These are phyloP conservation scores for Musa itinerans DNA, from an alignment of 176 grass and related monocot species.

Conservation along the genomic window DNA sequence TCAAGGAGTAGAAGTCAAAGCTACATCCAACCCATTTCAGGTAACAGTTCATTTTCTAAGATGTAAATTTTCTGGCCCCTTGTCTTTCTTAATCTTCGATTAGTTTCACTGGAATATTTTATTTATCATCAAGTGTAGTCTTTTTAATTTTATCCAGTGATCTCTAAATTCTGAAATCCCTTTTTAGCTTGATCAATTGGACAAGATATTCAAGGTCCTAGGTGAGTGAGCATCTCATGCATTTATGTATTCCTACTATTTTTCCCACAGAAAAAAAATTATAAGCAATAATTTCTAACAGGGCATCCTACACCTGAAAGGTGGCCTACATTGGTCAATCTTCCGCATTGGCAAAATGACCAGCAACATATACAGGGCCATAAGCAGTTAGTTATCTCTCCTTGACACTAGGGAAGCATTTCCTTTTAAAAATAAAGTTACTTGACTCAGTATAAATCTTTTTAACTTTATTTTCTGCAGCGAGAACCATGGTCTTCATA, in stretches of 20 bases:
- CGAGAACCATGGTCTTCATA: conserved; percentile 85
- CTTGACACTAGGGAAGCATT: background rate
- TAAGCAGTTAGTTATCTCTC: conserved; percentile 67
- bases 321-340: conserved; percentile 92
- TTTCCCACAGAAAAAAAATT: conserved; percentile 4
- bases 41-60: conserved; percentile 32
- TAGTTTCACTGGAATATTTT: background rate
- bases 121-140: conserved; percentile 4
- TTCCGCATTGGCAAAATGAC: conserved; percentile 79
- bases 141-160: conserved; percentile 19
- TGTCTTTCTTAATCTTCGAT: background rate
- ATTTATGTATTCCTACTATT: conserved; percentile 15
- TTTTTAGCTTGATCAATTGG: conserved; percentile 92
- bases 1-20: conserved; percentile 98
- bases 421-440: background rate
- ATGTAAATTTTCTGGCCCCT: background rate
- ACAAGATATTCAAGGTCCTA: conserved; percentile 99
- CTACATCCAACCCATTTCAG: conserved; percentile 82
- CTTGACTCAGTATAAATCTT: conserved; percentile 5
- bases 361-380: conserved; percentile 83
- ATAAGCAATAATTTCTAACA: conserved; percentile 23
- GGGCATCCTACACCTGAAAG: conserved; percentile 94
- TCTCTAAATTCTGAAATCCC: conserved; percentile 30
- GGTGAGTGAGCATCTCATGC: conserved; percentile 33
- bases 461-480: conserved; percentile 39